A percentile compares a stretch with the other conserved stretches of the same genome.
These are phyloP conservation scores for Emericellopsis terricola DNA, from an alignment of 495 filamentous ascomycete genomes.

Conservation along the genomic window DNA sequence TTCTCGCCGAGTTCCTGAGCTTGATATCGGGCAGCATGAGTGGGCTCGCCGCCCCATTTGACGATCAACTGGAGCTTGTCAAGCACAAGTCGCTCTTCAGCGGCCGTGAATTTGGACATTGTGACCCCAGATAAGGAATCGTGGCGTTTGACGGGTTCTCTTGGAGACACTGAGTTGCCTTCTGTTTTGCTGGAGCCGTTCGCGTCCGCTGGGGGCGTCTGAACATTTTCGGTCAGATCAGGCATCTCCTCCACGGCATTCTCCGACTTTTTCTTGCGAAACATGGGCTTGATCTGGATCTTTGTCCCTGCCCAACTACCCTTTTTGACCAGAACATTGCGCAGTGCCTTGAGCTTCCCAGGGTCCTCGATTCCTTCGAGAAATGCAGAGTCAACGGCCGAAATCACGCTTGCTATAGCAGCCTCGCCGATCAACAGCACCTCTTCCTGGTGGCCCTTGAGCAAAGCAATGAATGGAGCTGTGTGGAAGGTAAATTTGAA, in stretches of 20 bases:
- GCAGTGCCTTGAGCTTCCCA: constrained; percentile 66
- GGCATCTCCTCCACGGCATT: constrained; percentile 9
- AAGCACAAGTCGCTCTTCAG: constrained; percentile 71
- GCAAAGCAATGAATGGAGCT: constrained; percentile 81
- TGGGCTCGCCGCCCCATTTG: constrained; percentile 98
- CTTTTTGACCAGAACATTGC: constrained; percentile 77
- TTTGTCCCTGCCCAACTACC: constrained; percentile 89
- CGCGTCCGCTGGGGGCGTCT: constrained; percentile 2
- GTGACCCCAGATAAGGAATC: constrained; percentile 77
- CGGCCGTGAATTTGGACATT: constrained; percentile 75
- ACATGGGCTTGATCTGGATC: constrained; percentile 98
- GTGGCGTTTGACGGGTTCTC: constrained; percentile 36
- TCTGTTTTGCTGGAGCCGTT: constrained; percentile 5
- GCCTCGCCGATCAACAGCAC: constrained; percentile 85
- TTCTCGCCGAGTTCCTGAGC: constrained; percentile 84
- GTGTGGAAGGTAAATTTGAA: constrained; percentile 99
- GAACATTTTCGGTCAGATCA: not conserved
- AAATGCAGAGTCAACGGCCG: constrained; percentile 67
- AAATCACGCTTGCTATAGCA: constrained; percentile 72
- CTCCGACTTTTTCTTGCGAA: constrained; percentile 59
- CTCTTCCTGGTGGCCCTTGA: constrained; percentile 91
- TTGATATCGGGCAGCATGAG: constrained; percentile 92
- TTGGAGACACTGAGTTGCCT: constrained; percentile 5
- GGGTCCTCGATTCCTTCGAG: constrained; percentile 64
- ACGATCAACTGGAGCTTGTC: constrained; percentile 96